Evolutionary conservation across 192 early-diverging fungal genomes (phyloP), one percentile per base, ranked within the genome.

Genomic region (Podila clonocystis): DNA sequence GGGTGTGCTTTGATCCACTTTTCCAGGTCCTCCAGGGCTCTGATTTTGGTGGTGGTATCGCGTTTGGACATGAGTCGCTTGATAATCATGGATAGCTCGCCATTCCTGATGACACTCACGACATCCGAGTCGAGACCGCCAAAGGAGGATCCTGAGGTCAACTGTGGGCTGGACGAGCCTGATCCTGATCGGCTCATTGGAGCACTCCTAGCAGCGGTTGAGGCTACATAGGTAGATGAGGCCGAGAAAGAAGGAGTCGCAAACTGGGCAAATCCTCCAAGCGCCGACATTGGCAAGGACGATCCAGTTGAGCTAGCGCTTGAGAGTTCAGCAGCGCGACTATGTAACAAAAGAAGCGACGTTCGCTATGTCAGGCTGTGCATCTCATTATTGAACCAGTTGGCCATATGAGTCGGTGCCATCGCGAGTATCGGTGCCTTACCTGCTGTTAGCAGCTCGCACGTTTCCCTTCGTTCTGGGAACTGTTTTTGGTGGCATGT

Each of bases 371-470:
- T 84, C 65, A 19, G 4, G 4, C 15, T 45, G 15, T 45, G 41
- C 15, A 15, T 45, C 41, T 3, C 41, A 6, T 45, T 45, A 38
- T 38, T 77, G 77, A 6, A 88, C 59, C 67, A 87, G 41, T 6
- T 58, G 22, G 34, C 36, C 7, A n/a, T n/a, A 70, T 28, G 29
- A 63, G 28, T 29, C 57, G 63, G 38, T 45, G 15, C 41, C 2
- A 17, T 45, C 41, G 7, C 41, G 41, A 17, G 41, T 45, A 17
- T 45, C 41, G 41, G 13, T 15, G 13, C 41, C 64, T 65, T 91
- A 95, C 95, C 94, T 95, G 91, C 92, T 94, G 72, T 90, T 95
- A 20, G 95, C 92, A 24, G 95, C 93, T 75, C 94, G 90, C 58
- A 91, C 85, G 73, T 95, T 95, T 62, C 95, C 94, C 85, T 96